phyloP scores from a whole-genome alignment of 2,329 filamentous ascomycete species.

The Escovopsis sp. region DNA sequence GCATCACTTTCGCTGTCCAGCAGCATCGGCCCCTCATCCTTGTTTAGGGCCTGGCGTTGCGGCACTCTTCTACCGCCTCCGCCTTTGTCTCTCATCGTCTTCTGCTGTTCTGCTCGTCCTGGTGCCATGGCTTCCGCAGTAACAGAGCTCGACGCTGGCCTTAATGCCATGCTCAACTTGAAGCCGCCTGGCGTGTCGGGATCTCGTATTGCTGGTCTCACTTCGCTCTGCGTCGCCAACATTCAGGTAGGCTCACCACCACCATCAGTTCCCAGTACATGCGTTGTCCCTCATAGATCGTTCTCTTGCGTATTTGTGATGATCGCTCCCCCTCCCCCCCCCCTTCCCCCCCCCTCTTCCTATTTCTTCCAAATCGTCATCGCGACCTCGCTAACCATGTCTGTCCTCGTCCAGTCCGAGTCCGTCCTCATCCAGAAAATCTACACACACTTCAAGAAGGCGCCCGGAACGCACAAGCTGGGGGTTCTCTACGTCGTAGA shows the following conservation, averaged over 20 bases:
- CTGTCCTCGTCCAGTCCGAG: conserved; percentile 51
- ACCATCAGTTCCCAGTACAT: conserved; percentile 9
- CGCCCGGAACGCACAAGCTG: conserved; percentile 88
- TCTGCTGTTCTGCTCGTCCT: conserved; percentile 4
- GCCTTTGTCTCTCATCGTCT: neutral
- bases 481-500: conserved; percentile 99
- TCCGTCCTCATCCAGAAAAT: conserved; percentile 91
- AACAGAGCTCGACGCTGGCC: conserved; percentile 76
- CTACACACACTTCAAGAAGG: conserved; percentile 93
- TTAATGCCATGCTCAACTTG: conserved; percentile 81
- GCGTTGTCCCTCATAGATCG: neutral
- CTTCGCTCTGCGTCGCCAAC: conserved; percentile 73
- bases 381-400: neutral
- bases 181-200: conserved; percentile 92
- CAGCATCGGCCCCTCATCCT: conserved; percentile 1
- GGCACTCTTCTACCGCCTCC: conserved; percentile 1
- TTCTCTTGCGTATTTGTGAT: no score
- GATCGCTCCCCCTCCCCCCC: no score
- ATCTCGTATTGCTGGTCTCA: conserved; percentile 79
- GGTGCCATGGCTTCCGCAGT: conserved; percentile 62
- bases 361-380: neutral
- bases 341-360: neutral
- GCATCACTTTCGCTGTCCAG: conserved; percentile 2
- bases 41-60: neutral
- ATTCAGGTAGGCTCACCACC: conserved; percentile 53